phyloP scores from a whole-genome alignment of 2,329 filamentous ascomycete genomes.

The Penicillium polonicum region DNA sequence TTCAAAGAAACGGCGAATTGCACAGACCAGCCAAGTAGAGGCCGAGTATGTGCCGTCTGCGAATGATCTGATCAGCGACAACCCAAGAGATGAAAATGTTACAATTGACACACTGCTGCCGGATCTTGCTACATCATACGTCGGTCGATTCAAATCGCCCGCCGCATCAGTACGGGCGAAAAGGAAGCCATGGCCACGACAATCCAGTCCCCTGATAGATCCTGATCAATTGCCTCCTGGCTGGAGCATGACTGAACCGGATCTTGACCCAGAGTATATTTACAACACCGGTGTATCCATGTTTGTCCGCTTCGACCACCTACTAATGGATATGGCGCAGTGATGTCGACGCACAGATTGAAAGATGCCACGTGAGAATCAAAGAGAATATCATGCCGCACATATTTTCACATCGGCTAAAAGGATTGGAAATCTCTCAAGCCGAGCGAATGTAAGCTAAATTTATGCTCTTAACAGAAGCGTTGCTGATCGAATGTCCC shows the following conservation, averaged over 20 bases:
- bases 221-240: not conserved
- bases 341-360: conserved; percentile 1
- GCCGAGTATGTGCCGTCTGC: not conserved
- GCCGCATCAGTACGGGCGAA: not conserved
- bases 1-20: not conserved
- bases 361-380: not conserved
- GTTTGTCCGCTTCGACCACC: not conserved
- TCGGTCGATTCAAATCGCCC: not conserved
- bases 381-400: conserved; percentile 1
- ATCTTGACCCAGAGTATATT: not conserved
- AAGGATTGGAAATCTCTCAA: not conserved
- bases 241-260: not conserved
- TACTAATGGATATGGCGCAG: not conserved
- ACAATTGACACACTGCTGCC: not conserved
- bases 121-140: not conserved
- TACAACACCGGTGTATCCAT: not conserved
- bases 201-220: not conserved
- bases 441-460: not conserved
- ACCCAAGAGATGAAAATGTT: not conserved
- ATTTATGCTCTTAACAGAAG: no score
- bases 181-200: not conserved
- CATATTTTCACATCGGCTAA: not conserved
- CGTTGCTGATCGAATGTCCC: not conserved
- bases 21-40: no score
- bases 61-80: not conserved